Conservation (phyloP, 192 early-diverging fungal genomes). For the Umbelopsis sp. region DNA sequence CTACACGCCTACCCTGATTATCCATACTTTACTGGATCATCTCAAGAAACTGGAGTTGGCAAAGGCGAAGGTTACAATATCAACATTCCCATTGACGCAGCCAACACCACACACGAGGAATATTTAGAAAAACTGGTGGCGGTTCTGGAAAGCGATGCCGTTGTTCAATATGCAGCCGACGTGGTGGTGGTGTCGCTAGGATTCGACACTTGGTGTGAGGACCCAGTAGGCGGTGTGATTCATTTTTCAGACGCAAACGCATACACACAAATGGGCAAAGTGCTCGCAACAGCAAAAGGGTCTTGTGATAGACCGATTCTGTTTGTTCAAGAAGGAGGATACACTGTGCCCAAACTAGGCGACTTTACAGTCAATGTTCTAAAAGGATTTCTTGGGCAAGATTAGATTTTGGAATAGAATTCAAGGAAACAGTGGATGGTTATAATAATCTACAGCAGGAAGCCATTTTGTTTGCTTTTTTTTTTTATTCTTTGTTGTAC, state of each 20-base stretch:
- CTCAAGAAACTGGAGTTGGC: slow-evolving; percentile 53
- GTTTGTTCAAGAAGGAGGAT: slow-evolving; percentile 61
- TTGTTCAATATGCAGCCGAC: slow-evolving; percentile 53
- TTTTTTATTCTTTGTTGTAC: neutral
- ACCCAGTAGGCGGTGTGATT: slow-evolving; percentile 51
- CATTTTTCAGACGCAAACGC: slow-evolving; percentile 30
- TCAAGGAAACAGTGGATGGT: neutral
- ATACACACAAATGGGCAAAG: slow-evolving; percentile 44
- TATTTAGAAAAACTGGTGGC: slow-evolving; percentile 51
- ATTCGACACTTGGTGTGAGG: slow-evolving; percentile 63
- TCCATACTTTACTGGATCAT: slow-evolving; percentile 65
- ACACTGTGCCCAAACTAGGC: slow-evolving; percentile 51
- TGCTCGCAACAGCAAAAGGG: slow-evolving; percentile 23
- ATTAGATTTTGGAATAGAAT: neutral
- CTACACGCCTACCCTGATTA: slow-evolving; percentile 62
- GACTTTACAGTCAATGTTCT: slow-evolving; percentile 48
- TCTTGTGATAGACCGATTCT: slow-evolving; percentile 43
- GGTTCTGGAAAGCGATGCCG: slow-evolving; percentile 41
- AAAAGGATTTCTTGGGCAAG: slow-evolving; percentile 40
- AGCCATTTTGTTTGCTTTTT: neutral
- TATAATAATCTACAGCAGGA: slow-evolving; percentile 15
- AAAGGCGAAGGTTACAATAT: slow-evolving; percentile 69
- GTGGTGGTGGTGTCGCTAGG: slow-evolving; percentile 66
- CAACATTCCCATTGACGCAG: slow-evolving; percentile 59
- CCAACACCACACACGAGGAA: slow-evolving; percentile 55